phyloP scores from a whole-genome alignment of 2,329 filamentous ascomycete species.

The Mycogone perniciosa region DNA sequence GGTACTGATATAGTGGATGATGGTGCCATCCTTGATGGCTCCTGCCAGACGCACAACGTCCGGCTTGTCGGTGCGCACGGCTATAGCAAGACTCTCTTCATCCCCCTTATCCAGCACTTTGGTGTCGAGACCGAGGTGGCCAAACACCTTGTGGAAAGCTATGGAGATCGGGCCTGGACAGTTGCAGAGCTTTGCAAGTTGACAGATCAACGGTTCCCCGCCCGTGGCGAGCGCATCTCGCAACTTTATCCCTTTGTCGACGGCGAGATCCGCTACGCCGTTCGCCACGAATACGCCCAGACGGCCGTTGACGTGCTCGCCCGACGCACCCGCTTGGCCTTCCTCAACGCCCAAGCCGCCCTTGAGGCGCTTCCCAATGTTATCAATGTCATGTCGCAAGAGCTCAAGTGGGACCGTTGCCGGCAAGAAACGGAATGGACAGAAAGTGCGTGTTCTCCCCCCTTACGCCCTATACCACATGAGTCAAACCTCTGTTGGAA shows the following conservation, averaged over 20 bases:
- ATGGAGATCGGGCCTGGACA: slow-evolving; percentile 88
- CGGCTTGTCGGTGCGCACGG: slow-evolving; percentile 79
- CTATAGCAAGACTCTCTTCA: slow-evolving; percentile 84
- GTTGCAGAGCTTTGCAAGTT: slow-evolving; percentile 74
- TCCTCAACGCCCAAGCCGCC: slow-evolving; percentile 85
- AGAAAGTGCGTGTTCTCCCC: slow-evolving; percentile 48
- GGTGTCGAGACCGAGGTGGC: slow-evolving; percentile 88
- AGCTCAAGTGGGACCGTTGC: slow-evolving; percentile 69
- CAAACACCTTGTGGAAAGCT: slow-evolving; percentile 78
- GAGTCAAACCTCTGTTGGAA: not conserved
- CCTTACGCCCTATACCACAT: not conserved
- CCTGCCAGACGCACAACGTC: slow-evolving; percentile 77
- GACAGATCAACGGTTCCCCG: slow-evolving; percentile 74
- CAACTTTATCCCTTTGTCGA: slow-evolving; percentile 84
- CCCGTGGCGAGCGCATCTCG: slow-evolving; percentile 73
- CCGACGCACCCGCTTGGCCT: slow-evolving; percentile 75
- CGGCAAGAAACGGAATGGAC: slow-evolving; percentile 77
- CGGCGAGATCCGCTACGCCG: slow-evolving; percentile 82
- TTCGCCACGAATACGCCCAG: slow-evolving; percentile 85
- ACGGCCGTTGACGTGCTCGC: slow-evolving; percentile 85
- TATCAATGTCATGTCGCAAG: slow-evolving; percentile 83
- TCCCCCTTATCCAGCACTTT: slow-evolving; percentile 90
- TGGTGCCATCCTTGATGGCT: slow-evolving; percentile 56
- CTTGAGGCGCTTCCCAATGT: slow-evolving; percentile 78
- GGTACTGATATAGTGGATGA: slow-evolving; percentile 67